Conservation (phyloP, 1,284 basidiomycete species). For the Volvariella surrecta region DNA sequence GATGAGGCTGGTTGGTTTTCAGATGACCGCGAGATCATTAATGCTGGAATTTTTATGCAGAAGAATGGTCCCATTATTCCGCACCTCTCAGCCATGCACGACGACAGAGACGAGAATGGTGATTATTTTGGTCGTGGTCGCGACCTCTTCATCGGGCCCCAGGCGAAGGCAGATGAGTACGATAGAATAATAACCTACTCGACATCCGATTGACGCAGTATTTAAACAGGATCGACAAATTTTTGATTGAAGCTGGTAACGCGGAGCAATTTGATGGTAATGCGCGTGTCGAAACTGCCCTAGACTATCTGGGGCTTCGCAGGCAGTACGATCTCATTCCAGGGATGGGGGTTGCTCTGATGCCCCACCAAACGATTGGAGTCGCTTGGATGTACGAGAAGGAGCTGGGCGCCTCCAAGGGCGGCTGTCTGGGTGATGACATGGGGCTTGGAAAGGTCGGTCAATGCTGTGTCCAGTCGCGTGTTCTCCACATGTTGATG, state of each 20-base stretch:
- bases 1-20: too few relatives aligned
- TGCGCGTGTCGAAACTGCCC: slow-evolving; percentile 40
- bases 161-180: slow-evolving; percentile 40
- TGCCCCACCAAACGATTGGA: slow-evolving; percentile 61
- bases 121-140: slow-evolving; percentile 37
- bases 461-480: not conserved
- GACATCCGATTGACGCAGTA: slow-evolving; percentile 5
- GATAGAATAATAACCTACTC: slow-evolving; percentile 13
- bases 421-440: slow-evolving; percentile 74
- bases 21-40: slow-evolving; percentile 5
- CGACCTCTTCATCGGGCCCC: slow-evolving; percentile 35
- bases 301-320: slow-evolving; percentile 33
- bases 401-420: slow-evolving; percentile 34
- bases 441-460: slow-evolving; percentile 53
- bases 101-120: slow-evolving; percentile 30
- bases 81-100: slow-evolving; percentile 12
- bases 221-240: slow-evolving; percentile 37
- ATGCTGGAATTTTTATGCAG: slow-evolving; percentile 13
- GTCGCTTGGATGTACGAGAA: slow-evolving; percentile 61
- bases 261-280: slow-evolving; percentile 47
- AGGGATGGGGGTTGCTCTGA: slow-evolving; percentile 46
- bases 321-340: slow-evolving; percentile 32
- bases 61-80: slow-evolving; percentile 17
- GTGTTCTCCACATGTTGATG: slow-evolving; percentile 1
- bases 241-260: slow-evolving; percentile 46